Percentiles rank a stretch among this genome's conserved stretches.
These are phyloP conservation scores for Oryza coarctata DNA, from an alignment of 176 grass and related monocot species.

Conservation along the genomic window DNA sequence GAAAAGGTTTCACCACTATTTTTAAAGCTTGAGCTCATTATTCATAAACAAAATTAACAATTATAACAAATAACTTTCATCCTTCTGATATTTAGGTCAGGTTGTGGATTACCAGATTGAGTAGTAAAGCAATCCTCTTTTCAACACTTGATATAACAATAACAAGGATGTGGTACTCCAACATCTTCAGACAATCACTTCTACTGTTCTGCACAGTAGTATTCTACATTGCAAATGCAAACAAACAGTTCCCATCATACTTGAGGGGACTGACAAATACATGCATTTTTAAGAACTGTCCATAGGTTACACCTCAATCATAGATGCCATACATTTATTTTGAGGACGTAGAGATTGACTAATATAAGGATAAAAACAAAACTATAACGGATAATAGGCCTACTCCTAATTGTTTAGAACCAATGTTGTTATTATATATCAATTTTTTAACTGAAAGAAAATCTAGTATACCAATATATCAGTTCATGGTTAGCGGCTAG, in stretches of 20 bases:
- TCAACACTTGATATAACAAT: neutral
- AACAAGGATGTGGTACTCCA: neutral
- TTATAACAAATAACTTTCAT: neutral
- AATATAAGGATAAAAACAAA: too few relatives aligned
- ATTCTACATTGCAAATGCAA: neutral
- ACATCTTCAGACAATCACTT: neutral
- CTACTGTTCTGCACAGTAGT: neutral
- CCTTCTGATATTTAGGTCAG: neutral
- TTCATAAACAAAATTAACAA: neutral
- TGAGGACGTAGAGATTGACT: too few relatives aligned
- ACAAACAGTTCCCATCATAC: constrained; percentile 2
- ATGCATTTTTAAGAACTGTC: neutral
- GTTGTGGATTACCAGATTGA: neutral
- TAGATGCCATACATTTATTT: too few relatives aligned
- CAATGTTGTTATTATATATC: too few relatives aligned
- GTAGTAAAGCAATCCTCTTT: constrained; percentile 1
- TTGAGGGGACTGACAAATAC: neutral
- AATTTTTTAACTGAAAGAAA: too few relatives aligned
- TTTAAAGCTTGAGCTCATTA: neutral
- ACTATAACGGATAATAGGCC: too few relatives aligned
- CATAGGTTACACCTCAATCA: too few relatives aligned
- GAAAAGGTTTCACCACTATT: neutral
- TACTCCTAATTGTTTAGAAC: too few relatives aligned
- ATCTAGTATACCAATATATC: too few relatives aligned
- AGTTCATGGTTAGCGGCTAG: too few relatives aligned